A percentile compares a stretch with the other conserved stretches of the same genome.
These are phyloP conservation scores for Vaccinium darrowii DNA, from an alignment of 148 eudicot species.

Conservation along the genomic window DNA sequence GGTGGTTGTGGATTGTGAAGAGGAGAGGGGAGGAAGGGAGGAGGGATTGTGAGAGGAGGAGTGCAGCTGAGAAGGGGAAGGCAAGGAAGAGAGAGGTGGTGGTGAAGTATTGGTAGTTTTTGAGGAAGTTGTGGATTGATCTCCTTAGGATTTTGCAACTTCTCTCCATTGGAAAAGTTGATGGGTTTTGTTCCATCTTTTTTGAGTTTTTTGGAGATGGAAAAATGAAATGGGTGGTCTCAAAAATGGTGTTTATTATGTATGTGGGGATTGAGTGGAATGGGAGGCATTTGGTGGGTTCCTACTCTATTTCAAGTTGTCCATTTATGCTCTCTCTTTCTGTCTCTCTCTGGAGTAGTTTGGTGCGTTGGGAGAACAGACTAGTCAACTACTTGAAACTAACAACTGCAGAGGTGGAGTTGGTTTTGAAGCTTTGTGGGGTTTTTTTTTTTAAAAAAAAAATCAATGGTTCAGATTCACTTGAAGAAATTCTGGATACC, in stretches of 20 bases:
- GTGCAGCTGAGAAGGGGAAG: constrained; percentile 61
- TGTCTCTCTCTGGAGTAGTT: constrained; percentile 14
- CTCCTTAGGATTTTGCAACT: constrained; percentile 49
- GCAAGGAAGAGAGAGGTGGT: constrained; percentile 41
- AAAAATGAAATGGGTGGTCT: background rate
- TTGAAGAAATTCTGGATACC: too few species aligned
- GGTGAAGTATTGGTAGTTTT: constrained; percentile 59
- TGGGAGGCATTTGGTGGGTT: constrained; percentile 16
- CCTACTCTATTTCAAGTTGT: constrained; percentile 14
- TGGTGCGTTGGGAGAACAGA: constrained; percentile 46
- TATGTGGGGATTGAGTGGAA: background rate
- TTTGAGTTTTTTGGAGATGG: background rate
- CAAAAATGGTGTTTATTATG: background rate
- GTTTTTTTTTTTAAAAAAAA: background rate
- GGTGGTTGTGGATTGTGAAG: constrained; percentile 37
- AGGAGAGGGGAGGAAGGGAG: constrained; percentile 39
- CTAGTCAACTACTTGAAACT: constrained; percentile 59
- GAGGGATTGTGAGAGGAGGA: constrained; percentile 55
- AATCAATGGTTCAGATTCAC: too few species aligned
- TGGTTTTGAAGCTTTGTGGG: constrained; percentile 19
- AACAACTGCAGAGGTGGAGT: constrained; percentile 30
- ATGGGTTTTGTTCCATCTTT: constrained; percentile 20
- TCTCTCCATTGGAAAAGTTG: constrained; percentile 35
- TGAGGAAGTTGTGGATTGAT: constrained; percentile 55
- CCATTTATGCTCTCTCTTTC: background rate